Evolutionary conservation across 225 moss, liverwort and hornwort species (phyloP), one percentile per base, ranked within the genome.

Genomic region (Polytrichum formosum): DNA sequence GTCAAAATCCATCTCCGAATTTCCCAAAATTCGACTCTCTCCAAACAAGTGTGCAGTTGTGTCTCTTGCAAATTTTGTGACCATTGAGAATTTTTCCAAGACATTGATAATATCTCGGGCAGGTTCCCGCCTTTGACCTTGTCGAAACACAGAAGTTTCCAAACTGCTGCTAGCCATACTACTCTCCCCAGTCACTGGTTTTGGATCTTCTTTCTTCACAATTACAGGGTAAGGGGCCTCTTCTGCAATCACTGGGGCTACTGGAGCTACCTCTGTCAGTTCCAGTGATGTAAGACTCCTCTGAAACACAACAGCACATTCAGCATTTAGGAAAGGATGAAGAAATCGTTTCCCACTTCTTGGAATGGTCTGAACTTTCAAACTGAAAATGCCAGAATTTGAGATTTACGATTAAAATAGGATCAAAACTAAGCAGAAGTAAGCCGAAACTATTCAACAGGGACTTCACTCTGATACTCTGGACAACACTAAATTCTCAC

Each of bases 11-110:
- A 76, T 80, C 55, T 97, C 92, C n/a, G 92, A 80, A 60, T 82
- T 81, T 64, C 92, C 90, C 80, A 94, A 60, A 69, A 91, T 77
- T 65, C 92, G 90, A 66, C 81, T 87, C 29, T 92, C 94, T 76
- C 97, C 94, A 77, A 97, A 97, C 56, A 97, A 75, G 35, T 88
- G 90, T 26, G 92, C 90, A 60, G 90, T 91, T 22, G 96, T 98
- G 70, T 98, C 98, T 73, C 92, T 83, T 13, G 98, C 98, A 80
- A 98, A 98, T 70, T 84, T 98, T 9, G 98, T 98, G 26, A 98
- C 94, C 84, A 87, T 79, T 23, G 98, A 98, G 75, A 98, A 98
- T 66, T 98, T 98, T 78, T 98, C 98, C 83, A 98, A 72, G 56
- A 98, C 98, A 72, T 98, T 86, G 67, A 98, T 84, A 56, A 94